phyloP scores from a whole-genome alignment of 202 grass and related monocot species.

The Hordeum pubiflorum region DNA sequence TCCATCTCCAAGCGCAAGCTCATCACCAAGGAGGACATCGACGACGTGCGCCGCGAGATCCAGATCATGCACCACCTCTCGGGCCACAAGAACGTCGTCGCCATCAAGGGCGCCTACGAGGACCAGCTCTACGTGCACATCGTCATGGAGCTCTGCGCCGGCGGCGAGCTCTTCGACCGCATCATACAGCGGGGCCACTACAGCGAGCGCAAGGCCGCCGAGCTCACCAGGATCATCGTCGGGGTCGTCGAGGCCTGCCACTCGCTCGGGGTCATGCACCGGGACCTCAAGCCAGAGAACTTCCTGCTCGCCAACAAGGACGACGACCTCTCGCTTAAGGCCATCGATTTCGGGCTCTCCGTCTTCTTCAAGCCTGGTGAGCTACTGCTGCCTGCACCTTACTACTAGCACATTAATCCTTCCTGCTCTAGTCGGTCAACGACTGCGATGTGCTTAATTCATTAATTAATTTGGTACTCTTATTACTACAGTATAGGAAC shows the following conservation, averaged over 20 bases:
- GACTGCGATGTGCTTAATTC: background rate
- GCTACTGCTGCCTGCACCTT: background rate
- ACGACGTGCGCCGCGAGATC: slow-evolving; percentile 93
- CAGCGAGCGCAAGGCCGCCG: slow-evolving; percentile 87
- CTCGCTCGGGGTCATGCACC: slow-evolving; percentile 85
- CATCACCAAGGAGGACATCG: slow-evolving; percentile 77
- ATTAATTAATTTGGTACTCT: background rate
- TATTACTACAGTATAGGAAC: background rate
- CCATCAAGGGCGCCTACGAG: slow-evolving; percentile 90
- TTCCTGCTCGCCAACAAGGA: slow-evolving; percentile 78
- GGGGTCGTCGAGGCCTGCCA: slow-evolving; percentile 85
- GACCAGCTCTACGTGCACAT: slow-evolving; percentile 82
- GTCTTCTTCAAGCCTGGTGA: slow-evolving; percentile 92
- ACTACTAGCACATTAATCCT: background rate
- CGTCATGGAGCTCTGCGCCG: slow-evolving; percentile 93
- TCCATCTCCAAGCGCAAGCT: slow-evolving; percentile 91
- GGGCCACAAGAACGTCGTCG: slow-evolving; percentile 67
- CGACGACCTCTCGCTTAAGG: slow-evolving; percentile 75
- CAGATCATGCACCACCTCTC: slow-evolving; percentile 99
- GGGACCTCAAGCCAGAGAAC: slow-evolving; percentile 91
- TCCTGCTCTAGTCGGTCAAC: background rate
- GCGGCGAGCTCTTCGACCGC: slow-evolving; percentile 85
- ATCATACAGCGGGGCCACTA: slow-evolving; percentile 76
- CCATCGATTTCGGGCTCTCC: slow-evolving; percentile 84
- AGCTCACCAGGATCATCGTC: slow-evolving; percentile 68